These are phyloP conservation scores for Silene conica DNA, from an alignment of 148 eudicot species.

Conservation along the genomic window DNA sequence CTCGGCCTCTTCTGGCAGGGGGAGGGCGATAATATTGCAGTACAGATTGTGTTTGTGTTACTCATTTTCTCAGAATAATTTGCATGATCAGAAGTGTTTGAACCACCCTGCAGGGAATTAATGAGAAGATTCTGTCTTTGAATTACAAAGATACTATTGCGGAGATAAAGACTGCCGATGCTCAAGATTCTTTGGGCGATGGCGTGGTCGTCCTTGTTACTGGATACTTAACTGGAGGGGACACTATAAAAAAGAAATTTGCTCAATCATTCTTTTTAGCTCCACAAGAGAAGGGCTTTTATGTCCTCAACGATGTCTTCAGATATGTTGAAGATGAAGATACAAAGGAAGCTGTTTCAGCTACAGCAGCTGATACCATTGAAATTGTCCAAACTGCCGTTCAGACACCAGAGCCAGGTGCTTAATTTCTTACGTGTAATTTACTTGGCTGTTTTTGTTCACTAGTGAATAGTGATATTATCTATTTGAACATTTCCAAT, in stretches of 20 bases:
- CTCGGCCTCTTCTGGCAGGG: no score
- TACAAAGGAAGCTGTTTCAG: conserved; percentile 15
- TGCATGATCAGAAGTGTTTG: conserved; percentile 5
- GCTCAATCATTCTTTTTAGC: conserved; percentile 79
- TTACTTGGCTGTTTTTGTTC: no score
- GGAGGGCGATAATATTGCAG: no score
- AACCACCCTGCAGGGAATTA: conserved; percentile 52
- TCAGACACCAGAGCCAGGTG: conserved; percentile 33
- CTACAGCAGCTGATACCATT: conserved; percentile 21
- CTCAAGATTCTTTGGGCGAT: conserved; percentile 61
- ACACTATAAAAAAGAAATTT: conserved; percentile 53
- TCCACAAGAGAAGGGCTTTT: conserved; percentile 84
- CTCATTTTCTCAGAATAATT: neutral
- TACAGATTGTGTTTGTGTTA: neutral
- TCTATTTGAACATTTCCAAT: neutral
- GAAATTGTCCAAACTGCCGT: conserved; percentile 28
- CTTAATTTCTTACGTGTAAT: conserved; percentile 1
- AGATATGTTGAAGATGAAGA: conserved; percentile 50
- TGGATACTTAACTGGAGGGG: conserved; percentile 68
- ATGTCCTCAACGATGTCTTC: conserved; percentile 80
- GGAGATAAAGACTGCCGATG: conserved; percentile 80
- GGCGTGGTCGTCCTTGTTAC: conserved; percentile 85
- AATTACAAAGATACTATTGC: conserved; percentile 55
- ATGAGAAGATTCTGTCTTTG: conserved; percentile 58
- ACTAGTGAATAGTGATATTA: no score